phyloP scores from a whole-genome alignment of 768 basidiomycete species.

The Agrocybe chaxingu region DNA sequence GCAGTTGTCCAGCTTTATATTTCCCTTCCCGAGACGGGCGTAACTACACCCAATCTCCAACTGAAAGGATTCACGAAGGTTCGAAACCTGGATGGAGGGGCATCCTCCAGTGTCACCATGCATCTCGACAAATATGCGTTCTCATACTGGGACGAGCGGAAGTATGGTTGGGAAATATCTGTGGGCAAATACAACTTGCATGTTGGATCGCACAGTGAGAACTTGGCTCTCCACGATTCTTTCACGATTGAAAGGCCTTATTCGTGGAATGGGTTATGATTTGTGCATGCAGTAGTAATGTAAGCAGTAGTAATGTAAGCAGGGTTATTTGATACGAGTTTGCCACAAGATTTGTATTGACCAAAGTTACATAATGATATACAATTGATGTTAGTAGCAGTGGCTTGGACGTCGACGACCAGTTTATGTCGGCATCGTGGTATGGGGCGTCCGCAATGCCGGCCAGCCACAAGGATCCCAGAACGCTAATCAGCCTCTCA shows the following conservation, averaged over 20 bases:
- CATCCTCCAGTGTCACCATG: conserved; percentile 36
- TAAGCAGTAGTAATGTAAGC: too few species aligned
- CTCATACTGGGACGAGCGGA: conserved; percentile 54
- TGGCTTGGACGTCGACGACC: too few species aligned
- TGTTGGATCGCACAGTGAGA: conserved; percentile 38
- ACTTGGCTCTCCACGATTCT: conserved; percentile 20
- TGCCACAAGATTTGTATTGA: too few species aligned
- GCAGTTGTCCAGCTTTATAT: conserved; percentile 71
- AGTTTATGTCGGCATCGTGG: too few species aligned
- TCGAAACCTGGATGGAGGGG: conserved; percentile 45
- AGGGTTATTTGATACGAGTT: too few species aligned
- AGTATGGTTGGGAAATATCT: conserved; percentile 45
- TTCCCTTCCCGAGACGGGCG: conserved; percentile 43
- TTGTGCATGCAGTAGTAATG: too few species aligned
- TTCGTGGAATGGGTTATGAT: conserved; percentile 29
- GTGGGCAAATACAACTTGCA: conserved; percentile 48
- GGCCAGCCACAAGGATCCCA: conserved; percentile 28
- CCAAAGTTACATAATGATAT: too few species aligned
- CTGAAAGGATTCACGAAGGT: conserved; percentile 68
- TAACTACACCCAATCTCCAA: conserved; percentile 56
- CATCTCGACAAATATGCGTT: conserved; percentile 66
- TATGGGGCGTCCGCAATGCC: background rate
- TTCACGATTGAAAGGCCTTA: conserved; percentile 22
- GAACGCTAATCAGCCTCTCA: conserved; percentile 54
- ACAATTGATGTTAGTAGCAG: background rate